phyloP scores from a whole-genome alignment of 2,329 filamentous ascomycete genomes.

The Ilyonectria mors-panacis region DNA sequence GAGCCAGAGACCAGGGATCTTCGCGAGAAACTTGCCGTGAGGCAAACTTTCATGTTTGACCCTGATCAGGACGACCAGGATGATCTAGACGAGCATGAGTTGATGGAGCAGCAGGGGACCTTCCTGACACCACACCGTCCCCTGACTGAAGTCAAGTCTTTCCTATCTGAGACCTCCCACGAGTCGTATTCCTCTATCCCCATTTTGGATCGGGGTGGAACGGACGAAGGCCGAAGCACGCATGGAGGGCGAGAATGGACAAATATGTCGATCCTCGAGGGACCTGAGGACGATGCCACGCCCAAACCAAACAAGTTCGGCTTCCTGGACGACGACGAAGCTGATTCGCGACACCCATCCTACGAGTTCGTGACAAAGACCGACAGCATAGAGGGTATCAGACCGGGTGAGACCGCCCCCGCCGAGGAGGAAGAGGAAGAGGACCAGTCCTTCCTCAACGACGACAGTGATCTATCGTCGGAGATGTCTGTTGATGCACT shows the following conservation, averaged over 20 bases:
- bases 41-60: constrained; percentile 56
- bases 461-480: constrained; percentile 74
- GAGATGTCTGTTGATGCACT: constrained; percentile 70
- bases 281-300: constrained; percentile 58
- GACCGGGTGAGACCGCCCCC: constrained; percentile 53
- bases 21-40: constrained; percentile 61
- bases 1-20: constrained; percentile 62
- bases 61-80: constrained; percentile 38
- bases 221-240: constrained; percentile 64
- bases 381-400: constrained; percentile 64
- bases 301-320: constrained; percentile 41
- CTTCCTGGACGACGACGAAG: constrained; percentile 33
- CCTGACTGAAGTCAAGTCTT: constrained; percentile 60
- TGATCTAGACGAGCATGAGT: constrained; percentile 44
- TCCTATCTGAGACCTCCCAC: constrained; percentile 74
- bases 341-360: constrained; percentile 58
- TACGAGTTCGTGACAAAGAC: constrained; percentile 70
- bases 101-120: constrained; percentile 31
- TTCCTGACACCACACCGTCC: constrained; percentile 47
- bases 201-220: constrained; percentile 78
- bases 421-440: constrained; percentile 50
- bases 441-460: constrained; percentile 63
- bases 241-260: constrained; percentile 65
- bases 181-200: constrained; percentile 85
- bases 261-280: constrained; percentile 68